phyloP scores from a whole-genome alignment of 306 rosid species.

The Mimosa pudica region DNA sequence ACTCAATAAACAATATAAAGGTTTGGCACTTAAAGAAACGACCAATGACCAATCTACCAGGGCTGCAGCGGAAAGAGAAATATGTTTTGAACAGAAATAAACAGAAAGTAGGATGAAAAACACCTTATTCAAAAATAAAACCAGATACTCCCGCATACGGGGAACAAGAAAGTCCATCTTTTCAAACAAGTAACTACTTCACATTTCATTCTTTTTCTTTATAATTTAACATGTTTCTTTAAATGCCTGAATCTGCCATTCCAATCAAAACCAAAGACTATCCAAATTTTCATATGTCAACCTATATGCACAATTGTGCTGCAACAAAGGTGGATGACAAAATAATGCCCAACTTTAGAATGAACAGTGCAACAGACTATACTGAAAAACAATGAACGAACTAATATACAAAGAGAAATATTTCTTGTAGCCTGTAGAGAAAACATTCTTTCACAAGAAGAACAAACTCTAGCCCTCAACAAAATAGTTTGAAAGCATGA shows the following conservation, averaged over 20 bases:
- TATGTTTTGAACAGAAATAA: neutral
- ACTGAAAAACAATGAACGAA: neutral
- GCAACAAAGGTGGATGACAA: neutral
- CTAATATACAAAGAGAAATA: neutral
- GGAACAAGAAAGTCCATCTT: neutral
- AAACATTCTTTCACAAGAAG: no score
- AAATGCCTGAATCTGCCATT: neutral
- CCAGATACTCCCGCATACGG: neutral
- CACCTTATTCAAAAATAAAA: neutral
- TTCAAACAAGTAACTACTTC: neutral
- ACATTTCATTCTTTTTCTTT: neutral
- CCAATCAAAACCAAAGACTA: neutral
- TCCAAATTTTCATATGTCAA: neutral
- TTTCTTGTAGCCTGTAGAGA: neutral
- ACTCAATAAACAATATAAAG: neutral
- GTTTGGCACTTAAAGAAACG: neutral
- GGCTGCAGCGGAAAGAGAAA: neutral
- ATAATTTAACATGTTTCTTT: no score
- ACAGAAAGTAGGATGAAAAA: neutral
- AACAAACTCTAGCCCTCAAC: neutral
- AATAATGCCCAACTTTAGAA: neutral
- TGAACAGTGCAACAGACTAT: neutral
- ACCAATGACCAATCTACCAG: neutral
- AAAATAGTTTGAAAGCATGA: neutral
- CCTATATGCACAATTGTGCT: neutral